Conservation (phyloP, 2,329 filamentous ascomycete genomes). For the Fusarium zealandicum region DNA sequence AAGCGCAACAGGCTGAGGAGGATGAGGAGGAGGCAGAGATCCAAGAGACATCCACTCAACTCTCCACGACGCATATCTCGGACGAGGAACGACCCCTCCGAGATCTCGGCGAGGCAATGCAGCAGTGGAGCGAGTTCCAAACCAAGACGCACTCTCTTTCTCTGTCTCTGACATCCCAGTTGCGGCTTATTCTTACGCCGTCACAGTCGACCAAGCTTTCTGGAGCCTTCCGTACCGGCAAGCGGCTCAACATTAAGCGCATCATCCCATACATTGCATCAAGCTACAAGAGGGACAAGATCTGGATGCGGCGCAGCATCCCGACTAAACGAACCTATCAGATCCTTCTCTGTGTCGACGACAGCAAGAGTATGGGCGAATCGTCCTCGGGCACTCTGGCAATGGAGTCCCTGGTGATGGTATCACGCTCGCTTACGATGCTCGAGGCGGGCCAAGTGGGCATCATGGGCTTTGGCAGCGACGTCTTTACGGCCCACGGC, state of each 20-base stretch:
- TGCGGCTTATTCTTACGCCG: slow-evolving; percentile 92
- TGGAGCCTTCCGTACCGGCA: slow-evolving; percentile 95
- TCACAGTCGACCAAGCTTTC: slow-evolving; percentile 96
- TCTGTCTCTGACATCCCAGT: slow-evolving; percentile 88
- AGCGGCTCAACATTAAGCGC: slow-evolving; percentile 98
- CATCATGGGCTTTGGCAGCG: slow-evolving; percentile 86
- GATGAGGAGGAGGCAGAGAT: slow-evolving; percentile 58
- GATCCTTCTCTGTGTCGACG: slow-evolving; percentile 96
- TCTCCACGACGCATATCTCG: slow-evolving; percentile 76
- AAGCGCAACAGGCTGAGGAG: slow-evolving; percentile 54
- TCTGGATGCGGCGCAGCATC: slow-evolving; percentile 95
- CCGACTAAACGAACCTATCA: slow-evolving; percentile 96
- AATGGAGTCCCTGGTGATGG: slow-evolving; percentile 92
- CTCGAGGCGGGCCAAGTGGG: slow-evolving; percentile 95
- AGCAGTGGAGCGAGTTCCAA: slow-evolving; percentile 87
- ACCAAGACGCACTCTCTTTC: slow-evolving; percentile 84
- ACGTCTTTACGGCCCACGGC: slow-evolving; percentile 84
- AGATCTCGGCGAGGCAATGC: slow-evolving; percentile 65
- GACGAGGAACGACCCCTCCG: slow-evolving; percentile 53
- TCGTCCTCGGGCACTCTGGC: slow-evolving; percentile 77
- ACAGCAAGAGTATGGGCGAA: slow-evolving; percentile 93
- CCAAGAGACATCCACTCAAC: slow-evolving; percentile 65
- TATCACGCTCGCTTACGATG: slow-evolving; percentile 86
- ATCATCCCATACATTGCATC: slow-evolving; percentile 99
- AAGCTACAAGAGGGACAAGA: slow-evolving; percentile 98